A percentile compares a stretch with the other conserved stretches of the same genome.
Conservation (phyloP, 2,329 filamentous ascomycete species). For the Ophiostoma tasmaniense region DNA sequence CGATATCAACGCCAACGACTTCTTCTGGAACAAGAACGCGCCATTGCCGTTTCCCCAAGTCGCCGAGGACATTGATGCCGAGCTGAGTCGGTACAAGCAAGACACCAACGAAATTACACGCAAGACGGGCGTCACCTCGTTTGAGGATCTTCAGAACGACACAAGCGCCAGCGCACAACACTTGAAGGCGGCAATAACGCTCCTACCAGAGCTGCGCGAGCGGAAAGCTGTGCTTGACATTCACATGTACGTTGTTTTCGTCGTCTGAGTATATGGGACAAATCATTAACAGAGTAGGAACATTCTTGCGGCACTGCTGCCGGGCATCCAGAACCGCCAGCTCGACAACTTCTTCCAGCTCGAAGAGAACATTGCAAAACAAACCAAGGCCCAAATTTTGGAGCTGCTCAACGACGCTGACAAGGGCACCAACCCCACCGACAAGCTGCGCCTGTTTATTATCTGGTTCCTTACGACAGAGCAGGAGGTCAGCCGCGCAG, state of each 20-base stretch:
- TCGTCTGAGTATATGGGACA: no score
- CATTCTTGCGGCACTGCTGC: slow-evolving; percentile 67
- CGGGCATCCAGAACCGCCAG: slow-evolving; percentile 87
- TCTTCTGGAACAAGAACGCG: slow-evolving; percentile 94
- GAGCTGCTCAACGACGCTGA: slow-evolving; percentile 73
- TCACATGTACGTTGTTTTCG: slow-evolving; percentile 59
- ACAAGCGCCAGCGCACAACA: slow-evolving; percentile 85
- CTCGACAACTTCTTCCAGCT: slow-evolving; percentile 94
- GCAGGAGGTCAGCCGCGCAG: slow-evolving; percentile 70
- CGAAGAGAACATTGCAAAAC: slow-evolving; percentile 86
- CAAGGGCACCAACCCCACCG: slow-evolving; percentile 74
- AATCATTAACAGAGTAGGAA: slow-evolving; percentile 37
- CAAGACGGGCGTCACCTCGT: slow-evolving; percentile 84
- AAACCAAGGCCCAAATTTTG: slow-evolving; percentile 79
- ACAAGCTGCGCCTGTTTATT: slow-evolving; percentile 89
- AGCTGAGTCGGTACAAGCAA: slow-evolving; percentile 90
- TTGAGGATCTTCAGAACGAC: slow-evolving; percentile 89
- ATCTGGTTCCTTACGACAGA: slow-evolving; percentile 97
- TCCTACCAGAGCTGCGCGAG: slow-evolving; percentile 84
- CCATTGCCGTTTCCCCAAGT: slow-evolving; percentile 88
- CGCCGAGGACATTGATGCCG: slow-evolving; percentile 83
- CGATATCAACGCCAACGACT: slow-evolving; percentile 81
- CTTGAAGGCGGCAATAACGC: slow-evolving; percentile 87
- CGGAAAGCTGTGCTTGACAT: slow-evolving; percentile 90
- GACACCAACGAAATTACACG: slow-evolving; percentile 90